Conservation (phyloP, 106 monocot species). For the Dactylorhiza incarnata region DNA sequence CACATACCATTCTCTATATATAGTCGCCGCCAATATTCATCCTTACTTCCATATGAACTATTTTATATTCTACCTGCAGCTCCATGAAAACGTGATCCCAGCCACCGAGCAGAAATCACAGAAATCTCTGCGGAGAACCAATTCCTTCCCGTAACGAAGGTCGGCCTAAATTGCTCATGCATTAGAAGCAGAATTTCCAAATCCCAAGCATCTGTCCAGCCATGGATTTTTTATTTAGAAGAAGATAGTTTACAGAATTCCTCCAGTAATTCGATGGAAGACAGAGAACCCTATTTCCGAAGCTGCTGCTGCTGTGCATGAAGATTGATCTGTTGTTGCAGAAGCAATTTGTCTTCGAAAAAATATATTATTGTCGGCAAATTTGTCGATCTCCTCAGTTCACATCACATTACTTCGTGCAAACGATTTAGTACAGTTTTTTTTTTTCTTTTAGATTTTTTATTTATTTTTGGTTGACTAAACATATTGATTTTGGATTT, state of each 20-base stretch:
- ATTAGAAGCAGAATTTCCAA: not conserved
- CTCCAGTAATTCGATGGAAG: not conserved
- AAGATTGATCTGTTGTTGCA: not conserved
- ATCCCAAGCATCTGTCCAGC: not conserved
- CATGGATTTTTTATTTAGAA: not conserved
- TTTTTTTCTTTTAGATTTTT: no score
- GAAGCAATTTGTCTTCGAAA: not conserved
- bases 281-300: not conserved
- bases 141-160: conserved; percentile 9
- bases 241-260: not conserved
- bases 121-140: conserved; percentile 10
- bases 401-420: no score
- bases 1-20: no score
- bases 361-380: not conserved
- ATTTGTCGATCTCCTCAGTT: not conserved
- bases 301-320: not conserved
- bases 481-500: no score
- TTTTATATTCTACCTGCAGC: conserved; percentile 10
- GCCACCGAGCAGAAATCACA: conserved; percentile 6
- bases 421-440: no score
- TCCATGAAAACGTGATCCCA: conserved; percentile 14
- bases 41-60: no score
- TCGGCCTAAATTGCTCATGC: not conserved
- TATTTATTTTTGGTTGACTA: no score
- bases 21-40: no score